Conservation (phyloP, 176 grass and related monocot species). For the Miscanthus lutarioriparius region DNA sequence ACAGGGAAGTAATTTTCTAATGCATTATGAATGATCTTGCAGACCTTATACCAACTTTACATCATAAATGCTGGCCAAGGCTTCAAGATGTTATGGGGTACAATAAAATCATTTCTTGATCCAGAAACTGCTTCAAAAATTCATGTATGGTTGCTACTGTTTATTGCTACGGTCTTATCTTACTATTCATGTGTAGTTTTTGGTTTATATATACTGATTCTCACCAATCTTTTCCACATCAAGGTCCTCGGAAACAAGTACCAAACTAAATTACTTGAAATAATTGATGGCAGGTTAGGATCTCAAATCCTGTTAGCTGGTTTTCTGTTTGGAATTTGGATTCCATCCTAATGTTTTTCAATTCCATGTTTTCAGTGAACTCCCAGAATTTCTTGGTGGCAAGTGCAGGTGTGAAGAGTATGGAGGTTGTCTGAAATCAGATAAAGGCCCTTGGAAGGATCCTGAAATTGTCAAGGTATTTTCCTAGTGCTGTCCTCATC, state of each 20-base stretch:
- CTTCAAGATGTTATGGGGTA: conserved; percentile 90
- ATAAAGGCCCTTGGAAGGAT: conserved; percentile 90
- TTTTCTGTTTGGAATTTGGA: conserved; percentile 19
- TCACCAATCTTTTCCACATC: conserved; percentile 28
- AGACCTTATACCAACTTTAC: conserved; percentile 75
- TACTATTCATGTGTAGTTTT: conserved; percentile 11
- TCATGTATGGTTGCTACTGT: conserved; percentile 53
- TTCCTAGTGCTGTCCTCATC: not conserved
- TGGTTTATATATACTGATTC: conserved; percentile 28
- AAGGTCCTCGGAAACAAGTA: conserved; percentile 93
- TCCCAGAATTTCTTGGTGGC: conserved; percentile 91
- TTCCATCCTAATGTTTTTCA: conserved; percentile 40
- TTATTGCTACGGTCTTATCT: not conserved
- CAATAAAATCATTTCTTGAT: conserved; percentile 98
- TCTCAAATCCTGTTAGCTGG: conserved; percentile 17
- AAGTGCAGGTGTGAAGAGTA: conserved; percentile 78
- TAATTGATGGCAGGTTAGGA: conserved; percentile 80
- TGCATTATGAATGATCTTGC: conserved; percentile 30
- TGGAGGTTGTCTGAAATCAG: conserved; percentile 87
- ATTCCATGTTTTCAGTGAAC: conserved; percentile 64
- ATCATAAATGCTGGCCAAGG: conserved; percentile 95
- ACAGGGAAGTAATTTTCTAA: conserved; percentile 23
- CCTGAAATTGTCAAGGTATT: conserved; percentile 79
- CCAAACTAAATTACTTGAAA: conserved; percentile 83
- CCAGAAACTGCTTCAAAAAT: conserved; percentile 93